A percentile compares a stretch with the other conserved stretches of the same genome.
These are phyloP conservation scores for Apiotrichum laibachii DNA, from an alignment of 1,284 basidiomycete species.

Conservation along the genomic window DNA sequence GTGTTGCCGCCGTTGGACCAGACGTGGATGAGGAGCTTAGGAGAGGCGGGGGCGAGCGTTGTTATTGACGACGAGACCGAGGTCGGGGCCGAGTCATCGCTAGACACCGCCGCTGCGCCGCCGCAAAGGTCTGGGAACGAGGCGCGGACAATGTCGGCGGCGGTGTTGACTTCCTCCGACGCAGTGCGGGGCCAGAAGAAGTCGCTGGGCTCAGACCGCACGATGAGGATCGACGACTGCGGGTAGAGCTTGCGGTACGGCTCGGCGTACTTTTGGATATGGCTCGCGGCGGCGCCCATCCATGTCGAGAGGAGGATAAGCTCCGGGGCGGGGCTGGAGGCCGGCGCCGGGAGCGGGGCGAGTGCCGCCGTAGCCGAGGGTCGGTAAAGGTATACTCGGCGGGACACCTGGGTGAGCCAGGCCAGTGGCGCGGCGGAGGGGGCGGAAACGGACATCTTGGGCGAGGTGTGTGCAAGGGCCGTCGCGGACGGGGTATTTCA, in stretches of 20 bases:
- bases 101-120: too few species aligned
- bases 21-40: conserved; percentile 15
- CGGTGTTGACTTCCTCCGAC: not conserved
- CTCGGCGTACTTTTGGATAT: conserved; percentile 20
- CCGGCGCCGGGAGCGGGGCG: not conserved
- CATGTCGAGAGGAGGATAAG: conserved; percentile 21
- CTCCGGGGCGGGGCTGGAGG: conserved; percentile 3
- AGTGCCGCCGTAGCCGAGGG: not conserved
- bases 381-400: conserved; percentile 6
- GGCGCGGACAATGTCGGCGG: not conserved
- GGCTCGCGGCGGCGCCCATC: conserved; percentile 17
- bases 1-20: conserved; percentile 21
- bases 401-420: conserved; percentile 1
- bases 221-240: conserved; percentile 14
- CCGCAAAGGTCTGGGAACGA: not conserved
- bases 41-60: not conserved
- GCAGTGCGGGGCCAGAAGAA: conserved; percentile 7
- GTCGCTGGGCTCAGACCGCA: conserved; percentile 13
- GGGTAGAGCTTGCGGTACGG: conserved; percentile 17
- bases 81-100: not conserved
- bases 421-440: not conserved
- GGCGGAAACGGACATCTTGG: too few species aligned
- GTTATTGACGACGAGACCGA: not conserved
- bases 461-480: too few species aligned
- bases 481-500: too few species aligned